These are phyloP conservation scores for Eimeria sp. DNA, from an alignment of 169 alveolate genomes.

Conservation along the genomic window DNA sequence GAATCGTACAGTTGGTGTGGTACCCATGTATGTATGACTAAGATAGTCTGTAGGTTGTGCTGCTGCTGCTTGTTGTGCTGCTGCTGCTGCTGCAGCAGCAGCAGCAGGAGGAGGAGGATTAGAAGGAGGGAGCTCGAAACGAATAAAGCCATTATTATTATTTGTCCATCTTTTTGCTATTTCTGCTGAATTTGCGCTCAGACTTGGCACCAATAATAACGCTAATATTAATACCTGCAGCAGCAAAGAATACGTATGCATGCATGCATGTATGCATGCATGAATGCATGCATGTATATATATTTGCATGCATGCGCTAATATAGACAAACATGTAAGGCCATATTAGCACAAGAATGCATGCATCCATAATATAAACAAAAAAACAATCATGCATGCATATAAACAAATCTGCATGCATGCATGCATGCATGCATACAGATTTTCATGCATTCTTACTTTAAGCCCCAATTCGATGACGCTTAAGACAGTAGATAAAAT, in stretches of 20 bases:
- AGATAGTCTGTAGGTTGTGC: background rate
- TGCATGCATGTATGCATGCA: background rate
- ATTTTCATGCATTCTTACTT: constrained; percentile 1
- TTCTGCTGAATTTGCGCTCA: constrained; percentile 5
- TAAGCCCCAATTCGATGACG: constrained; percentile 51
- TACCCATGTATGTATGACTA: background rate
- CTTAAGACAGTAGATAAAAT: constrained; percentile 54
- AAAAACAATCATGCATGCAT: no score
- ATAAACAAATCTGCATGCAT: no score
- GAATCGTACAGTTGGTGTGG: background rate
- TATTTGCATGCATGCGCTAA: background rate
- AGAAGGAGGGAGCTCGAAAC: background rate
- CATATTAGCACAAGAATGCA: background rate
- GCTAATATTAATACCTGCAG: constrained; percentile 15
- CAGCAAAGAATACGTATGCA: no score
- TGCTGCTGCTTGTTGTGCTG: background rate
- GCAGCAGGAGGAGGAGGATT: no score
- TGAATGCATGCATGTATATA: background rate
- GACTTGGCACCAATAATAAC: constrained; percentile 45
- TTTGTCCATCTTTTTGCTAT: constrained; percentile 40
- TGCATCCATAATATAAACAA: background rate
- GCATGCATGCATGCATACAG: background rate
- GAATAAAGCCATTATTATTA: constrained; percentile 4
- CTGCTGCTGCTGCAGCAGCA: background rate
- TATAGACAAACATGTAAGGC: background rate